Percentiles rank a stretch among this genome's conserved stretches.
phyloP scores from a whole-genome alignment of 208 protist genomes.

The Crithidia expoeki region DNA sequence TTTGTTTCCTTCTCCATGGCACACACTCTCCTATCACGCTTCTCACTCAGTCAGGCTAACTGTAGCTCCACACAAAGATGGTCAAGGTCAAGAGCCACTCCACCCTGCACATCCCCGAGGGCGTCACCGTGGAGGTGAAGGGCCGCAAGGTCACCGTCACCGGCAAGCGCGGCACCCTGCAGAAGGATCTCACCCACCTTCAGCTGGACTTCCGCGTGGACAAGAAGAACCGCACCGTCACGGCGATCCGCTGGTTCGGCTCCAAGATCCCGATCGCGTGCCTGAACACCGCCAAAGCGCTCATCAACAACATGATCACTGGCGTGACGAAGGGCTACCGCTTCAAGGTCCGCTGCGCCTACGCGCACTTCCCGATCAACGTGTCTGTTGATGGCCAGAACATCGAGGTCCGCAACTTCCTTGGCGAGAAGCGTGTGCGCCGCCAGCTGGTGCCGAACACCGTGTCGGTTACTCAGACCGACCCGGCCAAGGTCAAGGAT shows the following conservation, averaged over 20 bases:
- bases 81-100: constrained; percentile 84
- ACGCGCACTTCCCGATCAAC: constrained; percentile 99
- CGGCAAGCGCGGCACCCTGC: constrained; percentile 96
- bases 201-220: constrained; percentile 90
- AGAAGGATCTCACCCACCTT: constrained; percentile 93
- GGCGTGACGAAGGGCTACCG: constrained; percentile 99
- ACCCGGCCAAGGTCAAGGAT: constrained; percentile 96
- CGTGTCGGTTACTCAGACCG: constrained; percentile 89
- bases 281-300: constrained; percentile 95
- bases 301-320: constrained; percentile 99
- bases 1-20: constrained; percentile 10
- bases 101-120: constrained; percentile 72
- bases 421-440: constrained; percentile 98
- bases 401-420: constrained; percentile 99
- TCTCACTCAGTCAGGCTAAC: constrained; percentile 11
- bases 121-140: constrained; percentile 64
- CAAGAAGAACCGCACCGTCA: constrained; percentile 61
- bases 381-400: constrained; percentile 91
- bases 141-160: constrained; percentile 91
- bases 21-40: neutral
- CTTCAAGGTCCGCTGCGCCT: constrained; percentile 99
- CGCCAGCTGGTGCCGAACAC: constrained; percentile 87
- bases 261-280: constrained; percentile 94
- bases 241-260: constrained; percentile 96
- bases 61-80: constrained; percentile 55